These are phyloP conservation scores for Lactarius hengduanensis DNA, from an alignment of 768 basidiomycete species.

Conservation along the genomic window DNA sequence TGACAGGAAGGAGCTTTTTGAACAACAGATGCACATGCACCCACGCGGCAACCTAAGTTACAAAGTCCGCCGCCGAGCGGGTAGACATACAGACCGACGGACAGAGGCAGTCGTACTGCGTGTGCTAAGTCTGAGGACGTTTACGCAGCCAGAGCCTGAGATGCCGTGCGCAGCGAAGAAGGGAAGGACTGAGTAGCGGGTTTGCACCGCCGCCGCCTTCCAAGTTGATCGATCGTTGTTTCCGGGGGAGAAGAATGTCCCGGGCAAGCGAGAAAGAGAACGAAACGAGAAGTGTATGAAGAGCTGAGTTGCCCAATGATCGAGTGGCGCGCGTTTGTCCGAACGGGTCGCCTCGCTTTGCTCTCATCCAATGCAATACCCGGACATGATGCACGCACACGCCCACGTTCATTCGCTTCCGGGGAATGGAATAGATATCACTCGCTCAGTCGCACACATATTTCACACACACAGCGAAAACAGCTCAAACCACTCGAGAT, in stretches of 20 bases:
- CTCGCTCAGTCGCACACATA: neutral
- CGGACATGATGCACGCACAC: neutral
- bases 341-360: too few relatives aligned
- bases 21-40: neutral
- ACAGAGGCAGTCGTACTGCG: too few relatives aligned
- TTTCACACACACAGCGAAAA: conserved; percentile 3
- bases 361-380: neutral
- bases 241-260: neutral
- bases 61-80: conserved; percentile 2
- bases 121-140: too few relatives aligned
- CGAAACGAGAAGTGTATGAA: neutral
- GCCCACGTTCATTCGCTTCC: neutral
- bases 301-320: neutral
- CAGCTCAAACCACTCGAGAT: neutral
- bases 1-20: neutral
- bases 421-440: neutral
- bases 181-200: neutral
- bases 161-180: neutral
- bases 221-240: neutral
- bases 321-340: neutral
- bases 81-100: neutral
- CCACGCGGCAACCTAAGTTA: neutral
- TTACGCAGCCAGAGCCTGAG: neutral
- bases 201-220: neutral
- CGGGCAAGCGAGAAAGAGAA: neutral